Percentiles rank a stretch among this genome's conserved stretches.
Conservation (phyloP, 306 rosid genomes). For the Cicer bijugum region DNA sequence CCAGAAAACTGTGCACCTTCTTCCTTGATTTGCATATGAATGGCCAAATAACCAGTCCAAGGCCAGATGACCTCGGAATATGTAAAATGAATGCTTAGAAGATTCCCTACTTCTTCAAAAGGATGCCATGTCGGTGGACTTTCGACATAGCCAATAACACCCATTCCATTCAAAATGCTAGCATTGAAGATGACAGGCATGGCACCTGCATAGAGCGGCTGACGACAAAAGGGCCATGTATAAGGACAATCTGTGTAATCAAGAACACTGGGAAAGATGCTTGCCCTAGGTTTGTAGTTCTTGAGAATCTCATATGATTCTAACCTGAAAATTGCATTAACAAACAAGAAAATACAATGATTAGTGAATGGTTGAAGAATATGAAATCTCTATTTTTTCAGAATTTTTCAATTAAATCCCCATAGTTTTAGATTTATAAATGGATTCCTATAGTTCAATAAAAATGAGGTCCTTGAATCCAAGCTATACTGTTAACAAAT, state of each 20-base stretch:
- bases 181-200: slow-evolving; percentile 97
- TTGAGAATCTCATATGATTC: slow-evolving; percentile 89
- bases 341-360: slow-evolving; percentile 39
- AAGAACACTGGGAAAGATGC: slow-evolving; percentile 86
- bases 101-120: slow-evolving; percentile 86
- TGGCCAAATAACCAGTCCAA: slow-evolving; percentile 95
- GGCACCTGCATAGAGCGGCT: slow-evolving; percentile 94
- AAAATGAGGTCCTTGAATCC: background rate
- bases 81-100: slow-evolving; percentile 86
- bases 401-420: background rate
- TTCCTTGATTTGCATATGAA: slow-evolving; percentile 95
- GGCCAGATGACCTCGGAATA: slow-evolving; percentile 92
- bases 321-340: slow-evolving; percentile 66
- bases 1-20: slow-evolving; percentile 90
- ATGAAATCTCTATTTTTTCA: background rate
- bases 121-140: slow-evolving; percentile 94
- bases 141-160: slow-evolving; percentile 81
- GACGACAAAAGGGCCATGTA: slow-evolving; percentile 97
- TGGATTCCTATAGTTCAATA: background rate
- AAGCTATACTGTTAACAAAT: background rate
- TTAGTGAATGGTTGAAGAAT: slow-evolving; percentile 11
- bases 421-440: slow-evolving; percentile 4
- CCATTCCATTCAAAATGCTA: slow-evolving; percentile 97
- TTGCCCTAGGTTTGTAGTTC: slow-evolving; percentile 86
- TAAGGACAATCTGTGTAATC: slow-evolving; percentile 95